Evolutionary conservation across 805 yeast genomes (phyloP).

Genomic region (Pichia cabralensis): DNA sequence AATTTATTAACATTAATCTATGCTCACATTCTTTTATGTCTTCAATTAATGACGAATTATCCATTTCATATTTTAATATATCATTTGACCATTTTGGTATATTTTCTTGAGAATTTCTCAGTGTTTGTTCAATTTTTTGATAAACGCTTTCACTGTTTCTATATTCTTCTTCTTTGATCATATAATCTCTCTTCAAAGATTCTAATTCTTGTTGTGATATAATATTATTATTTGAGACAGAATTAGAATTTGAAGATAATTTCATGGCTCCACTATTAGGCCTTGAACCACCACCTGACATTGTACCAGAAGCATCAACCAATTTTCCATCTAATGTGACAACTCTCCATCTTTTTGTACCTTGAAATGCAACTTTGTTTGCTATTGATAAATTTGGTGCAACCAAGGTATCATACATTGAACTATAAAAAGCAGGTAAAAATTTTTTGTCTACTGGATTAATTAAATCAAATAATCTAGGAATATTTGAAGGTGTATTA

Average conservation of each 20-base stretch:
- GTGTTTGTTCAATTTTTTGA: conserved; percentile 48
- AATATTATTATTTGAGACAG: conserved; percentile 10
- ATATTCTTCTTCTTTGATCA: conserved; percentile 37
- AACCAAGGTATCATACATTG: conserved; percentile 78
- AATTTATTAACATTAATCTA: conserved; percentile 30
- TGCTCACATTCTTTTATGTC: conserved; percentile 41
- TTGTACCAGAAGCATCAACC: conserved; percentile 88
- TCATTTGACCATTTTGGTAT: conserved; percentile 60
- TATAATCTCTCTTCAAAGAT: conserved; percentile 39
- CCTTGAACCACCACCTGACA: conserved; percentile 90
- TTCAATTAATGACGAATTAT: conserved; percentile 47
- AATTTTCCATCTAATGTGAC: conserved; percentile 89
- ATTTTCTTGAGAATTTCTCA: conserved; percentile 50
- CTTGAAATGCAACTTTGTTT: conserved; percentile 77
- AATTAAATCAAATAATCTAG: conserved; percentile 78
- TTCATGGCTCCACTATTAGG: conserved; percentile 72
- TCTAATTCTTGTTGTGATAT: conserved; percentile 51
- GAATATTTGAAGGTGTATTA: conserved; percentile 64
- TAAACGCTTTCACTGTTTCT: conserved; percentile 31
- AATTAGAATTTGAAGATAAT: conserved; percentile 29
- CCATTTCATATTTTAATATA: conserved; percentile 50
- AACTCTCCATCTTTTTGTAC: conserved; percentile 62
- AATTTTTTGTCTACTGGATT: conserved; percentile 57
- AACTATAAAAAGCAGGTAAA: conserved; percentile 83
- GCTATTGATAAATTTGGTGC: conserved; percentile 75